Evolutionary conservation across 352 stramenopile genomes (phyloP), one percentile per base, ranked within the genome.

Genomic region (Pythium phragmiticola): DNA sequence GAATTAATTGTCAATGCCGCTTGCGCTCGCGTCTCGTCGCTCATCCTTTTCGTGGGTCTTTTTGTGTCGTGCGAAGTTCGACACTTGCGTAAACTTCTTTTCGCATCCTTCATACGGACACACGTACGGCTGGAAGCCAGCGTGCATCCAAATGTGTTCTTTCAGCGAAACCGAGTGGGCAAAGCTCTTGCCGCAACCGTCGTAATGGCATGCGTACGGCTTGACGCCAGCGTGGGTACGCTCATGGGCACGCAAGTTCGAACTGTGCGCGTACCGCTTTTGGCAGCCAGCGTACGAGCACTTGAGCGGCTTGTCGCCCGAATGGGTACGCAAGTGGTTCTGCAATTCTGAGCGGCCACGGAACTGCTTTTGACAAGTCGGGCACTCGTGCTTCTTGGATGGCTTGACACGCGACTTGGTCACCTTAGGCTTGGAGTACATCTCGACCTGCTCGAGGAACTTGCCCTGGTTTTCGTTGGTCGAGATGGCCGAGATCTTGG

Each of bases 91-190:
- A 47, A 97, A 97, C 55, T 87, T 88, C 73, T 96, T 97, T 60
- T 89, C 77, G 54, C 90, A 97, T 46, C 82, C 87, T 56, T 90
- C 80, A 46, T 90, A 95, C 30, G 84, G 89, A 86, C 90, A 97
- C 60, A 94, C 83, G 70, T 95, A 97, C 26, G 90, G 90, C 70
- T 97, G 88, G 66, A 96, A 89, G 30, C 87, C 88, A 0, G 84
- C 88, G 63, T 97, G 90, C 75, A 94, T 95, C 80, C 89, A 94
- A 42, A 96, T 96, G 73, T 97, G 90, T 63, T 96, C 92, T 60
- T 94, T 96, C 16, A 97, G 72, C 51, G 92, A 97, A 43, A 94
- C 90, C 23, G 84, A 95, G 71, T 96, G 88, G 14, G 88, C 88
- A 55, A 97, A 97, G 37, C 75, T 89, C 76, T 96, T 97, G 60